phyloP scores from a whole-genome alignment of 805 yeast genomes.

The Candida sithepensis region DNA sequence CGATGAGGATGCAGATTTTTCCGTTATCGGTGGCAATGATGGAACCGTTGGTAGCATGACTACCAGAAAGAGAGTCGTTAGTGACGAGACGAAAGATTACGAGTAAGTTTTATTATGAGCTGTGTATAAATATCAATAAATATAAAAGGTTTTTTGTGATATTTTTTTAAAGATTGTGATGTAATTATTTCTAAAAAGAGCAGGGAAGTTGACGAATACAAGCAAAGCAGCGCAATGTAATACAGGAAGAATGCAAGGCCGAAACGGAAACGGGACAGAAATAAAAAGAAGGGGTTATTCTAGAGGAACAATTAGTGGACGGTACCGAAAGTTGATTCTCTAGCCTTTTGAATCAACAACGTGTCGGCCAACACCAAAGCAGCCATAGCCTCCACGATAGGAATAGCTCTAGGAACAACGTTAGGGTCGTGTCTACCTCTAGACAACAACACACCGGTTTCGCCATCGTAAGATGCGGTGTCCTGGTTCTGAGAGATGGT shows the following conservation, averaged over 20 bases:
- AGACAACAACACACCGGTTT: slow-evolving; percentile 84
- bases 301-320: slow-evolving; percentile 19
- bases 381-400: slow-evolving; percentile 97
- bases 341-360: slow-evolving; percentile 76
- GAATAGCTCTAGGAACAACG: slow-evolving; percentile 97
- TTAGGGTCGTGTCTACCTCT: slow-evolving; percentile 98
- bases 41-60: slow-evolving; percentile 4
- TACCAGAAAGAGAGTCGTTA: slow-evolving; percentile 26
- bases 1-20: background rate
- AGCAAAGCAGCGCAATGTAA: too few relatives aligned
- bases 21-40: background rate
- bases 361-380: slow-evolving; percentile 91
- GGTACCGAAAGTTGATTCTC: slow-evolving; percentile 52
- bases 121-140: too few relatives aligned
- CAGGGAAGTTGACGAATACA: too few relatives aligned
- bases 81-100: slow-evolving; percentile 24
- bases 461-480: slow-evolving; percentile 87
- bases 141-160: too few relatives aligned
- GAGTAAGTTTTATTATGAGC: too few relatives aligned
- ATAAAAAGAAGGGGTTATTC: background rate
- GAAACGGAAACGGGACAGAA: background rate
- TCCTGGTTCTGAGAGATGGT: slow-evolving; percentile 91
- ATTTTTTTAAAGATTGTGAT: too few relatives aligned
- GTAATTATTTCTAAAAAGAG: too few relatives aligned
- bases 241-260: background rate